phyloP scores from a whole-genome alignment of 768 basidiomycete genomes.

The Boletellus sp. region DNA sequence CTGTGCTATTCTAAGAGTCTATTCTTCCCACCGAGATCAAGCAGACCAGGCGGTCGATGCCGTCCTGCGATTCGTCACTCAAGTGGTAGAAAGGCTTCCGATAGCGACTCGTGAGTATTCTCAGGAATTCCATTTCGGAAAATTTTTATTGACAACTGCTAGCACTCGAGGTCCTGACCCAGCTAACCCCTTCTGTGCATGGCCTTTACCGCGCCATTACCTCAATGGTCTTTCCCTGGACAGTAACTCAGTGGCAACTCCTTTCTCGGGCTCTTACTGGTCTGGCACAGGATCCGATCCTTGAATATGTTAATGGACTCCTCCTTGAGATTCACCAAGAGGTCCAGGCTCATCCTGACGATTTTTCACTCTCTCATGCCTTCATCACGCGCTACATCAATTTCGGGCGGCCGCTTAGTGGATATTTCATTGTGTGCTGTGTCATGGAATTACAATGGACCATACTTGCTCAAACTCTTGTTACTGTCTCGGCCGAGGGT shows the following conservation, averaged over 20 bases:
- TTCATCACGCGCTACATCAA: conserved; percentile 74
- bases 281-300: conserved; percentile 61
- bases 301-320: conserved; percentile 72
- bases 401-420: conserved; percentile 74
- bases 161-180: conserved; percentile 74
- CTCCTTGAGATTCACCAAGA: conserved; percentile 58
- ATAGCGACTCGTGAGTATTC: conserved; percentile 48
- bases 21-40: conserved; percentile 49
- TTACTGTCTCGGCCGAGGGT: conserved; percentile 36
- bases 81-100: conserved; percentile 54
- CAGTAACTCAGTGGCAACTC: conserved; percentile 56
- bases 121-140: not conserved
- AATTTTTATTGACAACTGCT: not conserved
- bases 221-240: conserved; percentile 76
- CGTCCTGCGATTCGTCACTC: conserved; percentile 57
- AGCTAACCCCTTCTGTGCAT: conserved; percentile 77
- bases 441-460: conserved; percentile 85
- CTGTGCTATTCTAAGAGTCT: conserved; percentile 68
- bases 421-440: conserved; percentile 88
- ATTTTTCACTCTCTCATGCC: conserved; percentile 57
- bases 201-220: conserved; percentile 85
- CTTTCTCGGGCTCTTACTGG: conserved; percentile 51
- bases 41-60: conserved; percentile 50
- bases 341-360: conserved; percentile 41
- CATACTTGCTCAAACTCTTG: conserved; percentile 67